A percentile compares a stretch with the other conserved stretches of the same genome.
Evolutionary conservation across 768 basidiomycete genomes (phyloP).

Genomic region (Lentinula sp.): DNA sequence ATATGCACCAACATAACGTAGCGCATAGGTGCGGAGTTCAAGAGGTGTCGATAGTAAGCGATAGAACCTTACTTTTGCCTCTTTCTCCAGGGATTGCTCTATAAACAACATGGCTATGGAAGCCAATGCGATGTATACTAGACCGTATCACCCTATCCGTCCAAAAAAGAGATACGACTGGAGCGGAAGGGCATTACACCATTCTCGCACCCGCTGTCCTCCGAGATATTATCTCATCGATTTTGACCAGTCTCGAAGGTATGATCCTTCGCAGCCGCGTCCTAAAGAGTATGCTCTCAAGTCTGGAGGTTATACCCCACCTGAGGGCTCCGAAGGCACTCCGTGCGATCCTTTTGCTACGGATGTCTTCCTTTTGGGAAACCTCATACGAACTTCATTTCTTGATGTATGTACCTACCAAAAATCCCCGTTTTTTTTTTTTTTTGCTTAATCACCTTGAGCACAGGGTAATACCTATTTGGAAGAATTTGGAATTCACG

Average conservation of each 20-base stretch:
- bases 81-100: background rate
- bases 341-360: constrained; percentile 33
- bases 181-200: constrained; percentile 8
- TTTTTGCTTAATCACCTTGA: background rate
- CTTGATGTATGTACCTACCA: constrained; percentile 3
- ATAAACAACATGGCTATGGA: constrained; percentile 3
- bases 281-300: constrained; percentile 24
- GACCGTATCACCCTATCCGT: background rate
- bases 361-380: constrained; percentile 40
- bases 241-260: constrained; percentile 27
- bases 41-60: background rate
- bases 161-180: background rate
- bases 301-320: constrained; percentile 34
- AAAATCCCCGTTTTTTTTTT: background rate
- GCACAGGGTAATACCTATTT: background rate
- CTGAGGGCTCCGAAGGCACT: constrained; percentile 22
- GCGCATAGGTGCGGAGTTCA: constrained; percentile 14
- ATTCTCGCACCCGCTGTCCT: constrained; percentile 21
- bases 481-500: background rate
- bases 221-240: constrained; percentile 33
- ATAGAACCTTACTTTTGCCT: no score
- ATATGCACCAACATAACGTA: constrained; percentile 23
- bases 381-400: constrained; percentile 12
- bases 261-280: constrained; percentile 18
- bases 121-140: background rate